Conservation (phyloP, 2,329 filamentous ascomycete species). For the Colletotrichum sojae region DNA sequence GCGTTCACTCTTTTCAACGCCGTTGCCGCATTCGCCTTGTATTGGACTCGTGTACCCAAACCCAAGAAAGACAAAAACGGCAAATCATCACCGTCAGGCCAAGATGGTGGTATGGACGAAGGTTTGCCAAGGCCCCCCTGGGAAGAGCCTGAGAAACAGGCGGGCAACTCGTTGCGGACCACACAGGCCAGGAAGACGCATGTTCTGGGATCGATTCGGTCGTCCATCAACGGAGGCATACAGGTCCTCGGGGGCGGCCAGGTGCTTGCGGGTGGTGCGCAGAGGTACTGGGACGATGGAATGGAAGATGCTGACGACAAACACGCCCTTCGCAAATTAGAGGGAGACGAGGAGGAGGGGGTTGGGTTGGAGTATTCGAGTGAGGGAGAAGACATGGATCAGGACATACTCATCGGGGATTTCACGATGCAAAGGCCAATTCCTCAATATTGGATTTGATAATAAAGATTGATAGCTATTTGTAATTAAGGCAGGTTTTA, state of each 20-base stretch:
- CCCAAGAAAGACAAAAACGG: slow-evolving; percentile 45
- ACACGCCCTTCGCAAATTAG: neutral
- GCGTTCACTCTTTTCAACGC: slow-evolving; percentile 70
- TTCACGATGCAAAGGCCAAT: slow-evolving; percentile 17
- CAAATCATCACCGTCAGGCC: neutral
- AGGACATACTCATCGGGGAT: slow-evolving; percentile 6
- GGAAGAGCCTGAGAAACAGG: neutral
- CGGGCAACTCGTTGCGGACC: neutral
- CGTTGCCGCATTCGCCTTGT: slow-evolving; percentile 65
- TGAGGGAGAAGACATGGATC: slow-evolving; percentile 1
- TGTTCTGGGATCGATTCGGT: slow-evolving; percentile 7
- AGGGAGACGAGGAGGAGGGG: neutral
- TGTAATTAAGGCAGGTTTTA: no score
- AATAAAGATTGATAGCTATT: no score
- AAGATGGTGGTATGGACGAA: neutral
- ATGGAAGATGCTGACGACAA: neutral
- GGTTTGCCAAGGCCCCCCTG: neutral
- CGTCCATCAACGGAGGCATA: slow-evolving; percentile 9
- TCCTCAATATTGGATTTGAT: slow-evolving; percentile 31
- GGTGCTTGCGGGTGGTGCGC: neutral
- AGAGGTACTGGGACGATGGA: slow-evolving; percentile 32
- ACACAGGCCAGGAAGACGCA: neutral
- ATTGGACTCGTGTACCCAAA: slow-evolving; percentile 66
- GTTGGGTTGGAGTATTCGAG: neutral
- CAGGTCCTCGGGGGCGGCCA: neutral